A percentile compares a stretch with the other conserved stretches of the same genome.
These are phyloP conservation scores for Tolypocladium capitatum DNA, from an alignment of 2,329 filamentous ascomycete species.

Conservation along the genomic window DNA sequence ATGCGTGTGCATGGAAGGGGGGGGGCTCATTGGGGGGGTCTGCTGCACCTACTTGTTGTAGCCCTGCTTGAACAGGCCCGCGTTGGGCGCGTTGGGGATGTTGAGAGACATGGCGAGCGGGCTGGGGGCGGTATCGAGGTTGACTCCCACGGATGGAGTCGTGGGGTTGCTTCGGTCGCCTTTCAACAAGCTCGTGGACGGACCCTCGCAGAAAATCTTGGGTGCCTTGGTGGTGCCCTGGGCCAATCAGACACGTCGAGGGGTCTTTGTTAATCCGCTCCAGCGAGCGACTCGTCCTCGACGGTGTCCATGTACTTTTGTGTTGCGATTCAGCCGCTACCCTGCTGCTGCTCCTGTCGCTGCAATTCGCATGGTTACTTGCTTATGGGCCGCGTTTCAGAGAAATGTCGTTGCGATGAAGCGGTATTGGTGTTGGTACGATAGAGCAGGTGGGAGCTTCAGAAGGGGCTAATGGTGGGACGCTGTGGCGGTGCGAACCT, in stretches of 20 bases:
- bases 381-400: background rate
- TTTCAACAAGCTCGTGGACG: background rate
- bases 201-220: background rate
- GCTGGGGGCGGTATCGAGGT: background rate
- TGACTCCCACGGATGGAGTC: constrained; percentile 3
- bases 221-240: background rate
- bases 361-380: no score
- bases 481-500: background rate
- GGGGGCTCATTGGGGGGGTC: constrained; percentile 9
- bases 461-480: background rate
- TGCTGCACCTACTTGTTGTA: constrained; percentile 70
- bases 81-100: constrained; percentile 87
- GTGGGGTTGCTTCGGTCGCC: constrained; percentile 1
- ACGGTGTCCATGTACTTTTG: background rate
- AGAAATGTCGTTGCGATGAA: background rate
- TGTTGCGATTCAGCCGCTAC: background rate
- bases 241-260: background rate
- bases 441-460: background rate
- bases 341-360: no score
- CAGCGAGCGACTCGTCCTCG: background rate
- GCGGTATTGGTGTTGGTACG: no score
- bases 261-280: background rate
- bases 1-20: background rate
- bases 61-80: constrained; percentile 86
- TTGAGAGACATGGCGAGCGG: constrained; percentile 69